These are phyloP conservation scores for Tetrahymena thermophila DNA, from an alignment of 73 alveolate species.

Conservation along the genomic window DNA sequence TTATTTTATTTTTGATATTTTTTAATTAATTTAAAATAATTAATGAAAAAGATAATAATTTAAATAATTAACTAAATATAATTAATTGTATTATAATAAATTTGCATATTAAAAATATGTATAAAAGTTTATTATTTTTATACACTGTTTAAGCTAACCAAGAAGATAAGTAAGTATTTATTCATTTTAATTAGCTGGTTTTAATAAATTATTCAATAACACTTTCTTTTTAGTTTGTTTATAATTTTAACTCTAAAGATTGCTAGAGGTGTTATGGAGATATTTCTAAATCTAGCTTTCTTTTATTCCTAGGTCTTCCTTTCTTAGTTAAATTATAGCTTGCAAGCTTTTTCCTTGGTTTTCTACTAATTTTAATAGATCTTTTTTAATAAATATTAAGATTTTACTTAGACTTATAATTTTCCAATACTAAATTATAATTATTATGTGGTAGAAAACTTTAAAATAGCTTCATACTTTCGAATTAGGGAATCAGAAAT, in stretches of 20 bases:
- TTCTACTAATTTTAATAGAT: neutral
- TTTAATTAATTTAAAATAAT: too few relatives aligned
- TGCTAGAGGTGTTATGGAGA: neutral
- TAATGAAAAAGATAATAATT: too few relatives aligned
- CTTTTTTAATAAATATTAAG: neutral
- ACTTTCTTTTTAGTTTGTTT: neutral
- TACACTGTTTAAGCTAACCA: too few relatives aligned
- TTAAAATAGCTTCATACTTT: neutral
- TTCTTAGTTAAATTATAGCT: neutral
- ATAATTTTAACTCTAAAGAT: neutral
- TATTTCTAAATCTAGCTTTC: neutral
- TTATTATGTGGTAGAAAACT: neutral
- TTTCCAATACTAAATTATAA: neutral
- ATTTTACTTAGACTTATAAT: neutral
- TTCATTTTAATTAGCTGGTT: neutral
- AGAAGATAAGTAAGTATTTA: too few relatives aligned
- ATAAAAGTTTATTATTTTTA: too few relatives aligned
- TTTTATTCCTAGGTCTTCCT: neutral
- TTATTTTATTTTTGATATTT: too few relatives aligned
- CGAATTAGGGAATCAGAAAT: neutral
- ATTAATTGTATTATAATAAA: too few relatives aligned
- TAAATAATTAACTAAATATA: too few relatives aligned
- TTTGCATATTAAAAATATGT: too few relatives aligned
- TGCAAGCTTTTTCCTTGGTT: neutral
- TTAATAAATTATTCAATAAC: neutral